Conservation (phyloP, 169 alveolate genomes). For the Plasmodium relictum region DNA sequence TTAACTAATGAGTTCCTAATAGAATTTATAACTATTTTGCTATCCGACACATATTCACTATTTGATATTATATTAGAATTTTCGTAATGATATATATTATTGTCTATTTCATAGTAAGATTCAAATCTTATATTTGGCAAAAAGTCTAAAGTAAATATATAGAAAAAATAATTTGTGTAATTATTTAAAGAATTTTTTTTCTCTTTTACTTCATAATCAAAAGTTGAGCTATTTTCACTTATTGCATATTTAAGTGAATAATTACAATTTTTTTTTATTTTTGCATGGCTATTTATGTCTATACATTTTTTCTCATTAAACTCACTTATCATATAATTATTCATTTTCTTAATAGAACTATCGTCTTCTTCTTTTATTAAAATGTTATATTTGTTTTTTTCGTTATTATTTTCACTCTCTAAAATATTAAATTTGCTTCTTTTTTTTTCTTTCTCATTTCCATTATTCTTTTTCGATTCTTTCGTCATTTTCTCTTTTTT, state of each 20-base stretch:
- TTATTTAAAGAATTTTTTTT: background rate
- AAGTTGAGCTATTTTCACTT: constrained; percentile 3
- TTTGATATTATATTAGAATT: constrained; percentile 2
- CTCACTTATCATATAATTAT: background rate
- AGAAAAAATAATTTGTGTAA: constrained; percentile 43
- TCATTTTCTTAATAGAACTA: too few relatives aligned
- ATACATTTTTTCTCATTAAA: background rate
- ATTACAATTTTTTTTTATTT: background rate
- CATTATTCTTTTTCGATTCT: too few relatives aligned
- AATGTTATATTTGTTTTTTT: too few relatives aligned
- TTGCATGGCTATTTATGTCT: background rate
- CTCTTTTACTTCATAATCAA: background rate
- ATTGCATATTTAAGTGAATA: background rate
- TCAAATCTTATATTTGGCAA: constrained; percentile 67
- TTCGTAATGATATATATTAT: background rate
- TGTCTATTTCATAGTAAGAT: constrained; percentile 28
- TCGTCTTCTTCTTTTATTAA: too few relatives aligned
- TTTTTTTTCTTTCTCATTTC: too few relatives aligned
- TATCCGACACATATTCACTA: constrained; percentile 19
- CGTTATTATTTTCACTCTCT: too few relatives aligned
- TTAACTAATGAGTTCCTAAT: background rate
- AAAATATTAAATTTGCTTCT: too few relatives aligned
- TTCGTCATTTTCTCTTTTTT: too few relatives aligned
- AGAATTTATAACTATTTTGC: background rate
- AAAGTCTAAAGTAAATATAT: constrained; percentile 64